Percentiles rank a stretch among this genome's conserved stretches.
Evolutionary conservation across 768 basidiomycete species (phyloP).

Genomic region (Xerocomellus chrysenteron): DNA sequence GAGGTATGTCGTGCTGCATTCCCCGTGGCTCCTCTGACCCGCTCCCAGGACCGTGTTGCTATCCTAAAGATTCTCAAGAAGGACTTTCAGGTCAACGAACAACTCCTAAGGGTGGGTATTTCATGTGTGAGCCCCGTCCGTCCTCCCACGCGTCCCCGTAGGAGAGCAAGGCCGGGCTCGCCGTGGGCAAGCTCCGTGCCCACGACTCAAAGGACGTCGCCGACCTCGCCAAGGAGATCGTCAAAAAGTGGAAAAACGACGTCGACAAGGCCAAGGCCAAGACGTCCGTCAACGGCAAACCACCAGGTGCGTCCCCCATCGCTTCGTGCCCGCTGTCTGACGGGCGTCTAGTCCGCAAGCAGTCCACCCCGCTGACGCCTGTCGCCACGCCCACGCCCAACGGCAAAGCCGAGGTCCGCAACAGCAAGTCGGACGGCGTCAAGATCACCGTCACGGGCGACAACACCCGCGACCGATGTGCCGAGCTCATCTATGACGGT

Average conservation of each 20-base stretch:
- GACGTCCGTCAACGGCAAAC: constrained; percentile 21
- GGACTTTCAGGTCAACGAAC: constrained; percentile 67
- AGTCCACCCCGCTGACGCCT: constrained; percentile 41
- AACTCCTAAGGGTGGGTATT: constrained; percentile 66
- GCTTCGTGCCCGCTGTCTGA: not conserved
- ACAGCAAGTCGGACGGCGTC: constrained; percentile 70
- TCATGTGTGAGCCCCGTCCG: constrained; percentile 4
- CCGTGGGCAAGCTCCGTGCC: constrained; percentile 83
- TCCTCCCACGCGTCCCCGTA: constrained; percentile 28
- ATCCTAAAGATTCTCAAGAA: constrained; percentile 64
- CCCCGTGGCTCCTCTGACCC: not conserved
- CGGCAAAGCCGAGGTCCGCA: constrained; percentile 44
- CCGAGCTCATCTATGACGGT: constrained; percentile 89
- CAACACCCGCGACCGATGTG: constrained; percentile 79
- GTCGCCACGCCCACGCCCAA: constrained; percentile 32
- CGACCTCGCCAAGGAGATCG: constrained; percentile 85
- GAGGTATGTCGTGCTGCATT: constrained; percentile 45
- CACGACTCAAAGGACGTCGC: constrained; percentile 72
- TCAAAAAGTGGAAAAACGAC: constrained; percentile 87
- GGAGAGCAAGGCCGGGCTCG: constrained; percentile 93
- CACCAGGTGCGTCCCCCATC: constrained; percentile 36
- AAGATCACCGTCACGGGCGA: constrained; percentile 59
- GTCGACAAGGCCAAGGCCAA: constrained; percentile 67
- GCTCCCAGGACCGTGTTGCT: constrained; percentile 57
- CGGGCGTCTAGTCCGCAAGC: constrained; percentile 28